Percentiles rank a stretch among this genome's conserved stretches.
These are phyloP conservation scores for Camillea tinctor DNA, from an alignment of 2,329 filamentous ascomycete genomes.

Conservation along the genomic window DNA sequence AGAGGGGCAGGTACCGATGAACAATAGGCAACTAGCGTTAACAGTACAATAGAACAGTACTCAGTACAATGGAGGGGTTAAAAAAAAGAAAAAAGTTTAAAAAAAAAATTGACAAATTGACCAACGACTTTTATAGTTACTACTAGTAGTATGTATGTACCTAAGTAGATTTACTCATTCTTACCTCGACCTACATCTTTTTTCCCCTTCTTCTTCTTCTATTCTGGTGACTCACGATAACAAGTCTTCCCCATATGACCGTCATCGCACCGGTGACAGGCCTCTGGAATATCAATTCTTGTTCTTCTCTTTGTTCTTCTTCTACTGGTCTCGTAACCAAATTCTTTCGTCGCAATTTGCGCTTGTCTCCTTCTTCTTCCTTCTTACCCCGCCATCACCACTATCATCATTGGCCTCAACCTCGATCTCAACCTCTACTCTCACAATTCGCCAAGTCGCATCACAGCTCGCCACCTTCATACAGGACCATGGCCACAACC, in stretches of 20 bases:
- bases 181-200: too few relatives aligned
- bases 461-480: neutral
- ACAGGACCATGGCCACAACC: conserved; percentile 21
- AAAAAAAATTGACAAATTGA: too few relatives aligned
- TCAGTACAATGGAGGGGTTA: too few relatives aligned
- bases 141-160: too few relatives aligned
- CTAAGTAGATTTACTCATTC: too few relatives aligned
- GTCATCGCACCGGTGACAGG: conserved; percentile 6
- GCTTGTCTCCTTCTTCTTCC: conserved; percentile 4
- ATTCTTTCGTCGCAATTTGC: conserved; percentile 13
- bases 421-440: neutral
- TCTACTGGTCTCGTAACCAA: conserved; percentile 1
- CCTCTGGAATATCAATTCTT: conserved; percentile 1
- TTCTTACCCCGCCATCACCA: neutral
- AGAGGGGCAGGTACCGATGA: too few relatives aligned
- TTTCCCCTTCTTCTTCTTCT: too few relatives aligned
- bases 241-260: neutral
- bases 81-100: too few relatives aligned
- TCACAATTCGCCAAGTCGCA: neutral
- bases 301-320: conserved; percentile 5
- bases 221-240: neutral
- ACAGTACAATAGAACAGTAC: too few relatives aligned
- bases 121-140: too few relatives aligned
- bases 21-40: too few relatives aligned
- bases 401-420: too few relatives aligned